Conservation (phyloP, 345 rosid species). For the Populus simonii region DNA sequence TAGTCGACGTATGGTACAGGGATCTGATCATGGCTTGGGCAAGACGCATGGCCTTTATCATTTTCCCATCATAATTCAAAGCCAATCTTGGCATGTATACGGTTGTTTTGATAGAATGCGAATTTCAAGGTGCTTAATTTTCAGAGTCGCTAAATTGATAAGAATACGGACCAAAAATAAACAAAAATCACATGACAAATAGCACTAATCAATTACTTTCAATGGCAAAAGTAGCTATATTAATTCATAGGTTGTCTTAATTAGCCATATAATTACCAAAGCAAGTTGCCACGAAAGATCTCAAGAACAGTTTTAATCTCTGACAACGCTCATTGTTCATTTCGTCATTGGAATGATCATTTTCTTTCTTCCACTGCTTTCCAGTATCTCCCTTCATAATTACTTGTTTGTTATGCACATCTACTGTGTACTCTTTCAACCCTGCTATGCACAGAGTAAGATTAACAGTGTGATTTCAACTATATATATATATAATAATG, state of each 20-base stretch:
- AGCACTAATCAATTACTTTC: no score
- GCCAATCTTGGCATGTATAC: no score
- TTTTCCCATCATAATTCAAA: no score
- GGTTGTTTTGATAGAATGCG: no score
- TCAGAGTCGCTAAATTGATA: no score
- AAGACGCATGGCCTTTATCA: no score
- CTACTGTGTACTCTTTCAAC: constrained; percentile 42
- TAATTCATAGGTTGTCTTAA: background rate
- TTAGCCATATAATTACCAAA: background rate
- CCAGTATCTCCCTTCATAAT: constrained; percentile 37
- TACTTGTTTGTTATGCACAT: constrained; percentile 37
- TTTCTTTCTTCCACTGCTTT: background rate
- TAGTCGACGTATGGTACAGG: no score
- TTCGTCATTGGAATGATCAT: background rate
- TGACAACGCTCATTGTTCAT: background rate
- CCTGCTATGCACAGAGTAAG: constrained; percentile 24
- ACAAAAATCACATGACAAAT: no score
- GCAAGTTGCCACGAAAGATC: constrained; percentile 14
- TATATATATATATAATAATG: background rate
- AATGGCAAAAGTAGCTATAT: no score
- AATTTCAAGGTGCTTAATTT: no score
- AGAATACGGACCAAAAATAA: no score
- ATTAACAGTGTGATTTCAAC: background rate
- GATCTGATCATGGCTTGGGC: no score
- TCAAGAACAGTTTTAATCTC: constrained; percentile 11